Conservation (phyloP, 169 alveolate genomes). For the Plasmodium inui region DNA sequence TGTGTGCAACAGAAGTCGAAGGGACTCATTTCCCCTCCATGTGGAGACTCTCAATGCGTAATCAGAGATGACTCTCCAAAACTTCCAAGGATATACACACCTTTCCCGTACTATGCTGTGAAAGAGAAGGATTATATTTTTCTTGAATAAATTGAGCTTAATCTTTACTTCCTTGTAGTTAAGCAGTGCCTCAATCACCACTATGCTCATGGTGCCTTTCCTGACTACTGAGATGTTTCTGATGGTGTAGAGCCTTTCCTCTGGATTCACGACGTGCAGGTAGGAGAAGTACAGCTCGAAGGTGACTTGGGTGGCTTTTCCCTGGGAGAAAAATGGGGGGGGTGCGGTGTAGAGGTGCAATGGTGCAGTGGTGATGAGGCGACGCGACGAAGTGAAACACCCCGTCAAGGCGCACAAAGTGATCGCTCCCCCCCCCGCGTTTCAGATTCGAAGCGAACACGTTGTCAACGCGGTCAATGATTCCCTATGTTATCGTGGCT, state of each 20-base stretch:
- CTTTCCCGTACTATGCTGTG: constrained; percentile 12
- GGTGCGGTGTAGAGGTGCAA: not conserved
- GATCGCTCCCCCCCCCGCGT: not conserved
- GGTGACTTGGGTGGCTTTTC: not conserved
- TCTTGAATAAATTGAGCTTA: constrained; percentile 18
- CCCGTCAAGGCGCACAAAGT: not conserved
- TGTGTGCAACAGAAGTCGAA: not conserved
- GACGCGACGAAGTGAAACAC: not conserved
- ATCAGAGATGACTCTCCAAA: not conserved
- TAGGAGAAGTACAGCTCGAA: constrained; percentile 53
- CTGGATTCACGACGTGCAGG: constrained; percentile 8
- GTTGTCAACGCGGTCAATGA: not conserved
- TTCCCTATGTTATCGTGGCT: not conserved
- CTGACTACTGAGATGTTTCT: constrained; percentile 12
- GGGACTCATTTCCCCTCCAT: not conserved
- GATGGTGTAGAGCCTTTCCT: constrained; percentile 22
- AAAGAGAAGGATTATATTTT: not conserved
- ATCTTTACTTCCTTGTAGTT: constrained; percentile 17
- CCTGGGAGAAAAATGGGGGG: constrained; percentile 2
- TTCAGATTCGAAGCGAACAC: not conserved
- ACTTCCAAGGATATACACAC: not conserved
- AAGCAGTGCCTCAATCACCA: not conserved
- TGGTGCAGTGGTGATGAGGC: not conserved
- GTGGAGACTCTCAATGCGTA: not conserved
- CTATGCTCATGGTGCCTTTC: not conserved